phyloP scores from a whole-genome alignment of 495 filamentous ascomycete genomes.

The Pseudevernia furfuracea region DNA sequence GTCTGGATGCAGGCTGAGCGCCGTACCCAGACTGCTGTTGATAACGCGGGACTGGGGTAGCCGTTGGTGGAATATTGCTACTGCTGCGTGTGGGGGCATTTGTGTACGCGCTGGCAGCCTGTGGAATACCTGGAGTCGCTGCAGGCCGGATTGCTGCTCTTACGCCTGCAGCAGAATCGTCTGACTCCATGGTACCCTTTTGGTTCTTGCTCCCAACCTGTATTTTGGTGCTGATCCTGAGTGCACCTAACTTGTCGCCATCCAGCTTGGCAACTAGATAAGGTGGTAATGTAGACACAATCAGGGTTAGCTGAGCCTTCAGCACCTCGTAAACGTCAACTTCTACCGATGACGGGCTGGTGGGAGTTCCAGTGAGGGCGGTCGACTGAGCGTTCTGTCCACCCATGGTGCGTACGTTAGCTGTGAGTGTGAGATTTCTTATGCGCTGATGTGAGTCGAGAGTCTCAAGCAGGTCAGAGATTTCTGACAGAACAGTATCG shows the following conservation, averaged over 20 bases:
- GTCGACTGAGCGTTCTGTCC: conserved; percentile 40
- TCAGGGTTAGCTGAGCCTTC: conserved; percentile 60
- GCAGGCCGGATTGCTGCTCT: conserved; percentile 14
- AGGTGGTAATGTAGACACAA: conserved; percentile 71
- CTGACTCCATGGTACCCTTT: conserved; percentile 78
- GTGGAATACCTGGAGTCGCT: conserved; percentile 9
- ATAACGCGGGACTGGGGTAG: conserved; percentile 20
- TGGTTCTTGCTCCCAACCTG: conserved; percentile 62
- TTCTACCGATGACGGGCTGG: conserved; percentile 57
- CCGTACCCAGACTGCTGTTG: conserved; percentile 24
- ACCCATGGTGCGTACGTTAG: conserved; percentile 35
- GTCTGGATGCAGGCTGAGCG: conserved; percentile 33
- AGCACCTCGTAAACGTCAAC: conserved; percentile 64
- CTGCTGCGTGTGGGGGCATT: conserved; percentile 18
- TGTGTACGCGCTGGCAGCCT: conserved; percentile 15
- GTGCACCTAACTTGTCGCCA: conserved; percentile 70
- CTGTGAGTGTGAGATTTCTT: conserved; percentile 55
- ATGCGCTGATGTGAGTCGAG: conserved; percentile 81
- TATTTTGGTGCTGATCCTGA: conserved; percentile 79
- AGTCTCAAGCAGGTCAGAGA: conserved; percentile 78
- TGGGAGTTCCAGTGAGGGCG: conserved; percentile 37
- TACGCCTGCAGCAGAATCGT: conserved; percentile 48
- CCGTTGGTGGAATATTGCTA: conserved; percentile 12
- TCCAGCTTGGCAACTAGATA: conserved; percentile 80
- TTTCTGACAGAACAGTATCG: conserved; percentile 67